Evolutionary conservation across 129 eudicot genomes (phyloP).

Genomic region (sunflower (Helianthus annuus)): HanXRQr2.0-SUNRISE NC_035443.2:123038281-123038780

Average conservation of each 20-base stretch:
- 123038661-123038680: constrained; percentile 78
- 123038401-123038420: not conserved
- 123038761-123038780: constrained; percentile 76
- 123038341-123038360: too few relatives aligned
- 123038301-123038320: too few relatives aligned
- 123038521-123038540: constrained; percentile 87
- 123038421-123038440: not conserved
- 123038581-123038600: constrained; percentile 27
- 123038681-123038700: constrained; percentile 65
- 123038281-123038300: too few relatives aligned
- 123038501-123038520: constrained; percentile 69
- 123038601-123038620: not conserved
- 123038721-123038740: constrained; percentile 87
- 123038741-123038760: constrained; percentile 97
- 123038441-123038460: constrained; percentile 76
- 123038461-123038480: constrained; percentile 36
- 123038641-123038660: constrained; percentile 95
- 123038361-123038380: too few relatives aligned
- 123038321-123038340: too few relatives aligned
- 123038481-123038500: constrained; percentile 74
- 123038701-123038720: constrained; percentile 68
- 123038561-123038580: constrained; percentile 94
- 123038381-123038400: too few relatives aligned
- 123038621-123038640: constrained; percentile 45
- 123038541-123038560: constrained; percentile 88